Percentiles rank a stretch among this genome's conserved stretches.
phyloP scores from a whole-genome alignment of 371 early-diverging fungal genomes.

The Lichtheimia ramosa region DNA sequence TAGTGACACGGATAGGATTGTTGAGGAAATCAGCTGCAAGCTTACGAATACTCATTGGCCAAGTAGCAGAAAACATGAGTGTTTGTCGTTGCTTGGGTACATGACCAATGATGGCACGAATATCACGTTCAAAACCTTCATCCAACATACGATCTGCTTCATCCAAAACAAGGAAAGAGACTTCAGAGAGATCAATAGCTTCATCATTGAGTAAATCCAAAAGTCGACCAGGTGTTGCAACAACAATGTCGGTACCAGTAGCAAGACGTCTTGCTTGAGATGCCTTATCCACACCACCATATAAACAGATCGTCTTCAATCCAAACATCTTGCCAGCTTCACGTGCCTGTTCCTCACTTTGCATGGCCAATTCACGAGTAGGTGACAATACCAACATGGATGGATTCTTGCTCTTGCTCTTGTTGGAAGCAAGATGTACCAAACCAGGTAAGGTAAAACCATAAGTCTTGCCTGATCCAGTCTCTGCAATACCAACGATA shows the following conservation, averaged over 20 bases:
- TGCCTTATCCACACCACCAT: constrained; percentile 76
- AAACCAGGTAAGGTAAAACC: constrained; percentile 95
- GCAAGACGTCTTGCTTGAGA: constrained; percentile 58
- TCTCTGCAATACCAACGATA: constrained; percentile 82
- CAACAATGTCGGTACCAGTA: constrained; percentile 77
- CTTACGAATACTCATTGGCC: constrained; percentile 79
- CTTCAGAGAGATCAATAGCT: constrained; percentile 63
- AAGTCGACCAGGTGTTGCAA: constrained; percentile 96
- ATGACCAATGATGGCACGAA: constrained; percentile 75
- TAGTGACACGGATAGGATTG: constrained; percentile 88
- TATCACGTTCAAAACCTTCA: constrained; percentile 89
- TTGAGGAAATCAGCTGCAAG: constrained; percentile 83
- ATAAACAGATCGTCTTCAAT: constrained; percentile 77
- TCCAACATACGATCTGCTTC: constrained; percentile 97
- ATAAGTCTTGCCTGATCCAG: constrained; percentile 92
- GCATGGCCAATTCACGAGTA: constrained; percentile 96
- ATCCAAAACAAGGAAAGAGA: constrained; percentile 88
- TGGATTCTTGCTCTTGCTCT: constrained; percentile 47
- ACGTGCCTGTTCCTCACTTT: constrained; percentile 76
- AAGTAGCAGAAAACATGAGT: constrained; percentile 85
- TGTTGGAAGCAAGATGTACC: constrained; percentile 59
- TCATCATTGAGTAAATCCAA: constrained; percentile 89
- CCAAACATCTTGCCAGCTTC: constrained; percentile 71
- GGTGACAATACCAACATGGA: constrained; percentile 86
- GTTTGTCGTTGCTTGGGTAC: constrained; percentile 73